Evolutionary conservation across 495 filamentous ascomycete species (phyloP), one percentile per base, ranked within the genome.

Genomic region (Penicillium verhagenii): DNA sequence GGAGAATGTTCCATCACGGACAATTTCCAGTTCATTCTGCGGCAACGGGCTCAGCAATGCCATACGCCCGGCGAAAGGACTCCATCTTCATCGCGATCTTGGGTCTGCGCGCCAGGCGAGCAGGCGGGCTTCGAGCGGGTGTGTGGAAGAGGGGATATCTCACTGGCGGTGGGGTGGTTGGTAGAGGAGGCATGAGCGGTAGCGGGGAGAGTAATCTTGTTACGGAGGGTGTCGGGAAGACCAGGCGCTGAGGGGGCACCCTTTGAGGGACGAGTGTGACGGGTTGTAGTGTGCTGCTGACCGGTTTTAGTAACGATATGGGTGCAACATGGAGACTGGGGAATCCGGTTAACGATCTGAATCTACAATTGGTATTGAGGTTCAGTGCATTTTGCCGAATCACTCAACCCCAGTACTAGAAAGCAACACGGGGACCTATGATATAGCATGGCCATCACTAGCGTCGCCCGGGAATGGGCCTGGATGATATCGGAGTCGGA

Each of bases 1-100:
- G 59, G 74, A 83, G 77, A 79, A 20, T n/a, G n/a, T n/a, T n/a
- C 81, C 79, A 64, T 76, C 81, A 47, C 83, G 79, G 1, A 83
- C 81, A 65, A 96, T 91, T 80, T 88, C 88, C 64, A 96, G 75
- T 79, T 98, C 93, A 98, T 98, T 31, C 86, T 88, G n/a, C 93
- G 84, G 14, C 90, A 57, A 97, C 83, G 9, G 93, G 92, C 82
- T 96, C 93, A n/a, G 87, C 90, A 53, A 96, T 90, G 40, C 93
- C 93, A 70, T 88, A 97, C 25, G 86, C 82, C 51, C 91, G 89
- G 42, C 91, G 83, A 67, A 96, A 81, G 28, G 79, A 72, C 74
- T 92, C 85, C 91, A 95, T 95, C 77, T 93, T 92, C 69, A 96
- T 67, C 4, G 72, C 66, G n/a, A 63, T 96, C 87, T 71, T 96